These are phyloP conservation scores for Scedosporium boydii DNA, from an alignment of 2,329 filamentous ascomycete species.

Conservation along the genomic window DNA sequence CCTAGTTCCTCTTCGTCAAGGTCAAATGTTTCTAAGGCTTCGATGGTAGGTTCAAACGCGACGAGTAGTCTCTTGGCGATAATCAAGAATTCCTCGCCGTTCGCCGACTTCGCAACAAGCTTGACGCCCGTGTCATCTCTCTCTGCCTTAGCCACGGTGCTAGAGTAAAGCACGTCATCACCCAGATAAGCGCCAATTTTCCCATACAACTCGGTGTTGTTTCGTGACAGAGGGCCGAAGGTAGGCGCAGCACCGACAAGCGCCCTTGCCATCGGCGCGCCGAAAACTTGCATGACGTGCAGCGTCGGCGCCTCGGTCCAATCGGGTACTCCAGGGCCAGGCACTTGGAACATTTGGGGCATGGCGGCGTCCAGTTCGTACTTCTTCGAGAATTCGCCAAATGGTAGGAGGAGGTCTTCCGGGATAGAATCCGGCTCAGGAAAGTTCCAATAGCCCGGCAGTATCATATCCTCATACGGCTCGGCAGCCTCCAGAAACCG, in stretches of 20 bases:
- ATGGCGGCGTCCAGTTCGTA: slow-evolving; percentile 32
- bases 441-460: slow-evolving; percentile 28
- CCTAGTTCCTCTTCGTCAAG: slow-evolving; percentile 11
- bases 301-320: slow-evolving; percentile 31
- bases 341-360: slow-evolving; percentile 27
- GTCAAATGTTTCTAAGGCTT: slow-evolving; percentile 13
- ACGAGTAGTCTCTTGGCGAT: slow-evolving; percentile 16
- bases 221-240: slow-evolving; percentile 22
- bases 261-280: slow-evolving; percentile 22
- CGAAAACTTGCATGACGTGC: slow-evolving; percentile 33
- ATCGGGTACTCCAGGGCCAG: slow-evolving; percentile 33
- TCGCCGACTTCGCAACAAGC: slow-evolving; percentile 7
- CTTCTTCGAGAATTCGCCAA: slow-evolving; percentile 36
- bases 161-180: slow-evolving; percentile 25
- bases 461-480: slow-evolving; percentile 20
- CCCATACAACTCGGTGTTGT: slow-evolving; percentile 31
- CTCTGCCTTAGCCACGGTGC: slow-evolving; percentile 20
- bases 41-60: slow-evolving; percentile 14
- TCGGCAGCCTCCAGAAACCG: slow-evolving; percentile 19
- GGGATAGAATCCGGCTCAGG: slow-evolving; percentile 25
- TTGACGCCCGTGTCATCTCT: slow-evolving; percentile 15
- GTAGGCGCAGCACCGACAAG: slow-evolving; percentile 19
- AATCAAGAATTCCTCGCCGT: slow-evolving; percentile 10
- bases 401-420: slow-evolving; percentile 30
- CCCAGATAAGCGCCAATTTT: slow-evolving; percentile 23